These are phyloP conservation scores for Rosa multiflora DNA, from an alignment of 306 rosid species.

Conservation along the genomic window DNA sequence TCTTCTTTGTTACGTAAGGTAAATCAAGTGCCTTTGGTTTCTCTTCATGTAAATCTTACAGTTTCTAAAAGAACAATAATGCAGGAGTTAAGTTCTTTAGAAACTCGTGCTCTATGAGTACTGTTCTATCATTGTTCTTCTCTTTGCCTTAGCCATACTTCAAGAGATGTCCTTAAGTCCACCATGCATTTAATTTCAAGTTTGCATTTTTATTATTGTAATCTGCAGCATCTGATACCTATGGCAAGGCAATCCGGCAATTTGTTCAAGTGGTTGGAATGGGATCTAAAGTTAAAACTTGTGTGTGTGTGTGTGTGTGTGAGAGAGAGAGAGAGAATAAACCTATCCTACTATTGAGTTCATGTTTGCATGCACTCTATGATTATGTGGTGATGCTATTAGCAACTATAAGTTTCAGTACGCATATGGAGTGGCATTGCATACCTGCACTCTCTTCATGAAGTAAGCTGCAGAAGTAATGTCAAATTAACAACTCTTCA, in stretches of 20 bases:
- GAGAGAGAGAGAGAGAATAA: background rate
- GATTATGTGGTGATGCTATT: constrained; percentile 6
- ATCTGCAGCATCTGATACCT: background rate
- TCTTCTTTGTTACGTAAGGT: constrained; percentile 11
- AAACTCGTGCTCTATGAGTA: background rate
- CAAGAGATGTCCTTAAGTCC: background rate
- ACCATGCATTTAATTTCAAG: background rate
- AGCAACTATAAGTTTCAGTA: background rate
- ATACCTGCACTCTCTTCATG: background rate
- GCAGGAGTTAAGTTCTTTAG: background rate
- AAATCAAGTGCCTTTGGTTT: constrained; percentile 7
- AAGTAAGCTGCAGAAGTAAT: background rate
- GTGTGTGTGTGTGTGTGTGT: background rate
- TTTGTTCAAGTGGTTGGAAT: background rate
- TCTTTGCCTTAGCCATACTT: background rate
- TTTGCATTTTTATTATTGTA: background rate
- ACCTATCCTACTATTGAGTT: background rate
- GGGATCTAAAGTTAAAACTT: background rate
- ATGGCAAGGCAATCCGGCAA: constrained; percentile 1
- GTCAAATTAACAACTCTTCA: background rate
- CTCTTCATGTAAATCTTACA: background rate
- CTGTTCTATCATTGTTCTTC: background rate
- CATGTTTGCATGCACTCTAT: background rate
- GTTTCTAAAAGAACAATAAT: background rate
- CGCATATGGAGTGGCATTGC: background rate